Evolutionary conservation across 2,329 filamentous ascomycete genomes (phyloP).

Genomic region (Phaeosphaeria sp.): DNA sequence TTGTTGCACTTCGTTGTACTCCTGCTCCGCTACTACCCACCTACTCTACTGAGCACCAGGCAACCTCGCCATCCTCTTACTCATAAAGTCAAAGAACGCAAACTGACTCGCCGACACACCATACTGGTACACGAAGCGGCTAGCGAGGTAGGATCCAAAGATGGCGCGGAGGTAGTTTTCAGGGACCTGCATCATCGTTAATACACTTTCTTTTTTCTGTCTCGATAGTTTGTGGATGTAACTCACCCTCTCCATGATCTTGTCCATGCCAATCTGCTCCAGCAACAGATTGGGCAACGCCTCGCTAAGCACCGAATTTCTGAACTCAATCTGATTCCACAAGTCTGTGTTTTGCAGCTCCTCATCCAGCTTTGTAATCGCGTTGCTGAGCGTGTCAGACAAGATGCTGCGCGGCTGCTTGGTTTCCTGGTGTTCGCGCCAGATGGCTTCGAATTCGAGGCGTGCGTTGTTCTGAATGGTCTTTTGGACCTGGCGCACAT

Average conservation of each 20-base stretch:
- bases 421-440: slow-evolving; percentile 88
- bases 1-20: too few species aligned
- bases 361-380: slow-evolving; percentile 96
- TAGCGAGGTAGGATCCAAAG: slow-evolving; percentile 94
- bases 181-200: slow-evolving; percentile 66
- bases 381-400: slow-evolving; percentile 86
- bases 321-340: slow-evolving; percentile 83
- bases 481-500: slow-evolving; percentile 89
- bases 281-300: slow-evolving; percentile 85
- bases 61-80: slow-evolving; percentile 53
- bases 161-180: slow-evolving; percentile 92
- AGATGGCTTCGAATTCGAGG: slow-evolving; percentile 97
- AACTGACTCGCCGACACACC: slow-evolving; percentile 94
- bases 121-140: slow-evolving; percentile 94
- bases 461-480: slow-evolving; percentile 90
- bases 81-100: slow-evolving; percentile 92
- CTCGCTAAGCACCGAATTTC: slow-evolving; percentile 79
- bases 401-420: slow-evolving; percentile 82
- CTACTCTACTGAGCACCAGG: slow-evolving; percentile 8
- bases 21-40: too few species aligned
- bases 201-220: slow-evolving; percentile 7
- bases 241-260: slow-evolving; percentile 78
- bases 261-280: slow-evolving; percentile 89
- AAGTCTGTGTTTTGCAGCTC: slow-evolving; percentile 92
- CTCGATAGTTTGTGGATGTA: background rate